Evolutionary conservation across 192 early-diverging fungal genomes (phyloP), one percentile per base, ranked within the genome.

Genomic region (Paraglomus occultum): DNA sequence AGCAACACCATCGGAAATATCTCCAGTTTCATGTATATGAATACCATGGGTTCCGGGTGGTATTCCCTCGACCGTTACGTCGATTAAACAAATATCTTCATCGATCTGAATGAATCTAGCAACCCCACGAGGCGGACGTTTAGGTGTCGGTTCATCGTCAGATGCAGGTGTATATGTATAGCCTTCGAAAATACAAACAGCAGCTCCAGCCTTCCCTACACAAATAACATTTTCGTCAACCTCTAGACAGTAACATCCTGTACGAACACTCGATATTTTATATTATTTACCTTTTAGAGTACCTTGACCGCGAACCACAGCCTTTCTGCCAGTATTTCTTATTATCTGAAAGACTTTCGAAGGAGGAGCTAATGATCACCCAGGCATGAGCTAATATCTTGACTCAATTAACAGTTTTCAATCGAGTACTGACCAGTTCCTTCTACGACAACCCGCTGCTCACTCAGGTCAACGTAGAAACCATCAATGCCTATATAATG

Each of bases 101-200:
- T 85, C 81, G 42, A 95, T 84, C 63, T 95, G 94, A 50, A 94
- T 86, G 67, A 95, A 86, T 10, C 95, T 83, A 11, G 87, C 93
- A 17, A 96, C 80, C 0, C 95, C 95, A 31, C 31, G 31, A 31
- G 31, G 31, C 3, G 31, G 31, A 31, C 31, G 31, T 5, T 82
- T 78, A 18, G 79, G 79, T 23, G 73, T 64, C 42, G 14, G 64
- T 73, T 23, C 50, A 59, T 8, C 63, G 70, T 0, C 58, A 22
- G 0, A 49, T 73, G 0, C 62, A 10, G 42, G 75, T 51, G 31
- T 68, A 50, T 48, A 71, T 0, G 73, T 78, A 49, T 79, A 80
- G 62, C 80, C 82, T 61, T 96, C 92, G 59, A 96, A 89, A 40
- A 96, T 95, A 69, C 94, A 94, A 6, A 96, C 95, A 17, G 95